Base-by-base conservation (phyloP, 2,329 filamentous ascomycete species). In the Dactylonectria macrodidyma region DNA sequence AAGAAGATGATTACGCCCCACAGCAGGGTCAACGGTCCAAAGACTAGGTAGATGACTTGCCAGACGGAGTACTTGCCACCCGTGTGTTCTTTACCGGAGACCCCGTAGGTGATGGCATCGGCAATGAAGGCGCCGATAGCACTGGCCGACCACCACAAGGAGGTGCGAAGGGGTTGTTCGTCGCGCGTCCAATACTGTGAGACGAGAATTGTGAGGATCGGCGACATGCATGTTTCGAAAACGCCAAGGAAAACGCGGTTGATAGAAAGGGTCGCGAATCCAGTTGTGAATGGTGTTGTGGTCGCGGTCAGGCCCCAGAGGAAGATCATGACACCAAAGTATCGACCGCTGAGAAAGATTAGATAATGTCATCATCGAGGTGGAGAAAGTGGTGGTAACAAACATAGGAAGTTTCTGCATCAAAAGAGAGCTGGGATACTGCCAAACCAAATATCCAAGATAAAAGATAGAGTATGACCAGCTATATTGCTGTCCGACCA, bases 121-220 rank as follows among this genome's bases (percentile, higher is more conserved):
- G 62, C 59, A 24, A 71, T 62, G 19, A 60, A 41, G 24, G 67
- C 70, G 9, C 63, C 60, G 33, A 71, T 54, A 12, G 56, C 60
- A 48, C 38, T 48, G 16, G 66, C 69, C 8, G 61, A 44, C 70
- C 70, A 72, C 68, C 70, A 71, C 24, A 71, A 61, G 11, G 38
- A 59, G 19, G 66, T 22, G 19, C 70, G 70, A 24, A 72, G 61
- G 2, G 66, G 52, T 22, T 72, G 70, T 38, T 72, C 70, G 5
- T 60, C 54, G 14, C 70, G 59, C 7, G 68, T 72, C 55, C 62
- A 72, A 41, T 72, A 72, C 55, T 71, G 68, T 8, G 41, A 54
- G 5, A 65, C 44, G 5, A 69, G 47, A 11, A 72, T 50, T 8
- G 61, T 62, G 47, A 69, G 64, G 12, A 65, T 48, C 3, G 70